Evolutionary conservation across 306 rosid species (phyloP).

Genomic region (Pterocarpus santalinus): DNA sequence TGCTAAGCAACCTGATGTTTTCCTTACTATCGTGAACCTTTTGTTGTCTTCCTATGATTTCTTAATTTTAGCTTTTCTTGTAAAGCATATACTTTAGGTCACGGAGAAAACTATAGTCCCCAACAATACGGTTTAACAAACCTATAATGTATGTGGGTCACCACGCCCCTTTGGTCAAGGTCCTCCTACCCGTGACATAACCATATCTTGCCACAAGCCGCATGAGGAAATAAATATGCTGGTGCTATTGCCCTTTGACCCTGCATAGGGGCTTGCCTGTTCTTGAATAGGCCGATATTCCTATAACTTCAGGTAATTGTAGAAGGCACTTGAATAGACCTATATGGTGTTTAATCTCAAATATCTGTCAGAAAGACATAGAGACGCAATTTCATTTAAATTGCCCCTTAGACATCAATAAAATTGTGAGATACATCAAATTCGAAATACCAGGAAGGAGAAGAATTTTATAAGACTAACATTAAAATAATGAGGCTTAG

Average conservation of each 20-base stretch:
- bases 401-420: neutral
- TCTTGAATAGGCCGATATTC: neutral
- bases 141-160: slow-evolving; percentile 2
- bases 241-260: slow-evolving; percentile 43
- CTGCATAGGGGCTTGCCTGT: slow-evolving; percentile 41
- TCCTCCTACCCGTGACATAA: slow-evolving; percentile 30
- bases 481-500: too few relatives aligned
- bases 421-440: neutral
- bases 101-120: slow-evolving; percentile 47
- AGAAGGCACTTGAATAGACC: neutral
- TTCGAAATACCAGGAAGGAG: neutral
- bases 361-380: neutral
- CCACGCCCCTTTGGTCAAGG: neutral
- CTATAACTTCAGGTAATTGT: too few relatives aligned
- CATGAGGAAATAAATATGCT: slow-evolving; percentile 16
- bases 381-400: slow-evolving; percentile 15
- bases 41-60: slow-evolving; percentile 49
- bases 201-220: slow-evolving; percentile 23
- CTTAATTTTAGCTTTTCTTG: slow-evolving; percentile 16
- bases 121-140: slow-evolving; percentile 21
- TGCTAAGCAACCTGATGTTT: slow-evolving; percentile 48
- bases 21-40: slow-evolving; percentile 34
- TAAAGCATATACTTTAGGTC: slow-evolving; percentile 36
- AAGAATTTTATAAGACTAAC: neutral
- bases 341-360: neutral